Evolutionary conservation across 2,329 filamentous ascomycete species (phyloP), one percentile per base, ranked within the genome.

Genomic region (Teratosphaeria epicoccoides): DNA sequence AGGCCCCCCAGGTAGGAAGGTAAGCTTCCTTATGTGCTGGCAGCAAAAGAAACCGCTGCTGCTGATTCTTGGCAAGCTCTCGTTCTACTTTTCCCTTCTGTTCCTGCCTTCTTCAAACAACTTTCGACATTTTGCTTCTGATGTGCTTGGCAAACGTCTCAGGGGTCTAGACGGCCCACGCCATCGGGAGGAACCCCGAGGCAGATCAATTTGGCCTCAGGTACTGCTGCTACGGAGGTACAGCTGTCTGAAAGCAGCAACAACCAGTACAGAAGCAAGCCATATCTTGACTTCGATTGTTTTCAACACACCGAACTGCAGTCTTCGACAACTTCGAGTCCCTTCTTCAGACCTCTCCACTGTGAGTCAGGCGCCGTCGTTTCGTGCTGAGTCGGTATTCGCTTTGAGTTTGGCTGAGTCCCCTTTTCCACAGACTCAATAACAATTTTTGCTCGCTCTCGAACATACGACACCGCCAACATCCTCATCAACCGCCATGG

Each of bases 311-410:
- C 33, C 9, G 33, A 14, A 40, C 33, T n/a, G n/a, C n/a, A n/a
- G n/a, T n/a, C 17, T 40, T 40, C 33, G n/a, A 40, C 14, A 40
- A 6, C 72, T 74, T 73, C 51, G 23, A 52, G 49, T 54, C 52
- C 24, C 52, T 54, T 50, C 11, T 52, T 54, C 44, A 40, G 20
- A 12, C 33, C 24, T 5, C 28, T 12, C 45, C 26, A 37, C 20
- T 47, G 50, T 52, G 44, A 49, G 50, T 33, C 24, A 25, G 33
- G 17, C n/a, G 22, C 14, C 37, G 6, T 40, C n/a, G 33, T 17
- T 17, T 14, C 33, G 33, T 40, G n/a, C n/a, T n/a, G n/a, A n/a
- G n/a, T n/a, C n/a, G n/a, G n/a, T 22, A 20, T 20, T 17, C n/a
- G 26, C n/a, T 17, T 40, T 40, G 33, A 40, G 33, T 40, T 40